Percentiles rank a stretch among this genome's conserved stretches.
These are phyloP conservation scores for Fraxinus angustifolia DNA, from an alignment of 305 asterid species.

Conservation along the genomic window DNA sequence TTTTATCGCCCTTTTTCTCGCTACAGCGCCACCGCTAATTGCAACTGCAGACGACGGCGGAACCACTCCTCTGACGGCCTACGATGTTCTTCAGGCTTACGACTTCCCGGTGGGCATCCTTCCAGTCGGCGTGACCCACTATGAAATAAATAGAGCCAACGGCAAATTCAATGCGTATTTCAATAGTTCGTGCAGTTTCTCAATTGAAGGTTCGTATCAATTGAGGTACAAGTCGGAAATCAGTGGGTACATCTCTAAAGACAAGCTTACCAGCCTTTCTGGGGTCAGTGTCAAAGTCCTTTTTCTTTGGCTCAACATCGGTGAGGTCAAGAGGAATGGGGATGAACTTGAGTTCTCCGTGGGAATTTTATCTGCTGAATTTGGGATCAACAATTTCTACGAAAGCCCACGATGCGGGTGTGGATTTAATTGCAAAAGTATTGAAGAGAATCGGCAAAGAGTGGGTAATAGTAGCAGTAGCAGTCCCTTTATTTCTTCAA, in stretches of 20 bases:
- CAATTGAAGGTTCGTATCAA: conserved; percentile 47
- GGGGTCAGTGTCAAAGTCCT: conserved; percentile 46
- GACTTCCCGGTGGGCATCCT: conserved; percentile 68
- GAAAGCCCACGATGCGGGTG: conserved; percentile 58
- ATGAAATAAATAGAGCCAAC: conserved; percentile 49
- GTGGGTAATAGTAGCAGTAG: not conserved
- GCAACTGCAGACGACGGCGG: conserved; percentile 17
- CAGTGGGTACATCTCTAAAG: conserved; percentile 39
- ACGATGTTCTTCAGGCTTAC: conserved; percentile 45
- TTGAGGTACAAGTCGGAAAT: conserved; percentile 42
- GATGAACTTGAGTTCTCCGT: conserved; percentile 47
- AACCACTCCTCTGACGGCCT: conserved; percentile 37
- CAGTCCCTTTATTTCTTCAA: conserved; percentile 26
- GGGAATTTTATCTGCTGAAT: conserved; percentile 49
- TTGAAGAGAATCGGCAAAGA: conserved; percentile 17
- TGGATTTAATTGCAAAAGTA: conserved; percentile 45
- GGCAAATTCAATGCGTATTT: conserved; percentile 58
- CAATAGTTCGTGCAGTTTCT: conserved; percentile 53
- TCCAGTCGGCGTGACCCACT: conserved; percentile 54
- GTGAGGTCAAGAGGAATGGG: conserved; percentile 44
- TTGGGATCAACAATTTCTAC: conserved; percentile 36
- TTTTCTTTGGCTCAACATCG: conserved; percentile 51
- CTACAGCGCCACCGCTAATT: conserved; percentile 8
- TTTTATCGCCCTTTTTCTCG: conserved; percentile 19
- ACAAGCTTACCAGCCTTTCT: conserved; percentile 32